phyloP scores from a whole-genome alignment of 2,329 filamentous ascomycete genomes.

The Aspergillus tanneri region DNA sequence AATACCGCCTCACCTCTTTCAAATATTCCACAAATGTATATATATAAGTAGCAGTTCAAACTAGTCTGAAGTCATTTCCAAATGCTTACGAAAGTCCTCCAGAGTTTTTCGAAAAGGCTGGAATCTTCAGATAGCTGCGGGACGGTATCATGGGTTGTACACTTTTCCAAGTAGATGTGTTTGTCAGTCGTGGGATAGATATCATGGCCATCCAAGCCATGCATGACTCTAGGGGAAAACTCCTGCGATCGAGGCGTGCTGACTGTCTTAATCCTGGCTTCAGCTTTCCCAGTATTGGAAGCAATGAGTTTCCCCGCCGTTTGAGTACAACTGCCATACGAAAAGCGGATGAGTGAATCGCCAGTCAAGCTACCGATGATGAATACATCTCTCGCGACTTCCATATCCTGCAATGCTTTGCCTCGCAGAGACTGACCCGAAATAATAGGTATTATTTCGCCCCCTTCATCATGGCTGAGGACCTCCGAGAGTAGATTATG shows the following conservation, averaged over 20 bases:
- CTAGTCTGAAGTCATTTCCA: neutral
- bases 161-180: neutral
- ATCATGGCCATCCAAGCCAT: conserved; percentile 40
- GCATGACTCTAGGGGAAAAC: conserved; percentile 35
- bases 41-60: neutral
- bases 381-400: conserved; percentile 55
- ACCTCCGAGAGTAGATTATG: conserved; percentile 50
- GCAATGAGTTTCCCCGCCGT: conserved; percentile 54
- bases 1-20: neutral
- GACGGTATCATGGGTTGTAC: neutral
- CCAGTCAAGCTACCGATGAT: conserved; percentile 60
- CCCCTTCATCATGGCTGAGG: conserved; percentile 27
- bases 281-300: conserved; percentile 18
- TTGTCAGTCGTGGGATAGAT: conserved; percentile 10
- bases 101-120: neutral
- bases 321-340: conserved; percentile 59
- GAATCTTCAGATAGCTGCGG: neutral
- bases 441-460: conserved; percentile 37
- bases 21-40: neutral
- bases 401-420: conserved; percentile 53
- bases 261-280: conserved; percentile 6
- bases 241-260: conserved; percentile 13
- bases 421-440: conserved; percentile 55
- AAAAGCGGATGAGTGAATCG: conserved; percentile 60
- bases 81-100: neutral